Percentiles rank a stretch among this genome's conserved stretches.
Conservation (phyloP, 1,139 yeast species). For the Wickerhamomyces sp. region DNA sequence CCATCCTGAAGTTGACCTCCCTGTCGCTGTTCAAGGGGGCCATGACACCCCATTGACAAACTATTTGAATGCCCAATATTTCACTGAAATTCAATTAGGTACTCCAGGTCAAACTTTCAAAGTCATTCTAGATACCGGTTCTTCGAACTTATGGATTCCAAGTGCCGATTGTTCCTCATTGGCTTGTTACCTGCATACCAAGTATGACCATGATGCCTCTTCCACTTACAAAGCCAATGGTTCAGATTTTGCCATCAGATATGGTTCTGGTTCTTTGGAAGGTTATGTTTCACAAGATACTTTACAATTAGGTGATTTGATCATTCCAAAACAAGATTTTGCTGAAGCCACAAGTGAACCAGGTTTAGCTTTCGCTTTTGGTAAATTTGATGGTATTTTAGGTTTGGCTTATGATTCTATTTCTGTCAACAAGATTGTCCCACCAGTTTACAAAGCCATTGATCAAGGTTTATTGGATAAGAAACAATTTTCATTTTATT, state of each 20-base stretch:
- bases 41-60: conserved; percentile 83
- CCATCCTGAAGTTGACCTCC: conserved; percentile 36
- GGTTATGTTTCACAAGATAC: conserved; percentile 89
- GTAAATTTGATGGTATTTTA: conserved; percentile 94
- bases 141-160: conserved; percentile 97
- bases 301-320: conserved; percentile 74
- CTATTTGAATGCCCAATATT: conserved; percentile 93
- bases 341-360: conserved; percentile 98
- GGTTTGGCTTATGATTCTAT: conserved; percentile 93
- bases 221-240: conserved; percentile 84
- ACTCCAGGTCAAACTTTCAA: conserved; percentile 91
- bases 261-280: conserved; percentile 89
- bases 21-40: conserved; percentile 38
- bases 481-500: conserved; percentile 82
- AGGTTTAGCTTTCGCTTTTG: conserved; percentile 96
- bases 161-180: conserved; percentile 81
- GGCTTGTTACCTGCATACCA: conserved; percentile 90
- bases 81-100: conserved; percentile 82
- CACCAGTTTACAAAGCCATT: conserved; percentile 90
- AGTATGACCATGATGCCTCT: conserved; percentile 79
- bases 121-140: conserved; percentile 91
- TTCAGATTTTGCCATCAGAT: conserved; percentile 73
- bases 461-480: conserved; percentile 74
- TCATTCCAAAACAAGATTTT: conserved; percentile 82
- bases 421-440: conserved; percentile 81